Base-by-base conservation (phyloP, 1,139 yeast species). In the Yamadazyma mexicana region DNA sequence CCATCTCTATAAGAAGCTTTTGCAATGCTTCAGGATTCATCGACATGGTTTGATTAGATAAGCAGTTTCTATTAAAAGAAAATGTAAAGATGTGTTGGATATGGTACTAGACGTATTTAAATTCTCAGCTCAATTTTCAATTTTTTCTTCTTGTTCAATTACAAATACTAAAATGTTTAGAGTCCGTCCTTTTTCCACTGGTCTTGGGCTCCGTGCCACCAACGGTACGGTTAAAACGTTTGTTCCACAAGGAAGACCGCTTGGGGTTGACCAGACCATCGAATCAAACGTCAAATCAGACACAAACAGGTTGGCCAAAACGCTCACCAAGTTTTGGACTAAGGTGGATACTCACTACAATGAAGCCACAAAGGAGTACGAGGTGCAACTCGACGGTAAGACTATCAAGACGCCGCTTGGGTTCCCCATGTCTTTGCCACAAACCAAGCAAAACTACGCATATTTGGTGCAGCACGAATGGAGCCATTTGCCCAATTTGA, bases 351-450 rank as follows among this genome's bases (percentile, higher is more conserved):
- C 86, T 11, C 51, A 61, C 18, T 55, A 48, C 47, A 54, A 63
- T 40, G 52, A 55, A 2, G 50, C 56, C 4, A 55, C 59, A 4
- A 55, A 57, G 12, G 46, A 64, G n/a, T 66, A 67, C 44, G 76
- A 73, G 24, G 70, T 92, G 22, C 80, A 80, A 45, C 66, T 92
- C 34, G 97, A 87, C 53, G 73, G 77, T 0, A 86, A 84, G 58
- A 76, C 95, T 0, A 67, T 92, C 47, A 83, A 83, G 56, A 91
- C 98, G 0, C 96, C 98, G 0, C 64, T 82, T 38, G 97, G 98
- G 1, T 73, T 81, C 56, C 75, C 79, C 11, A 61, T 92, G 42
- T 64, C 78, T 2, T 64, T 94, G 14, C 95, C 96, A 1, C 56
- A 61, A 25, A 48, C 65, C 14, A 84, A 86, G 56, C 66, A 73